Evolutionary conservation across 164 flowering plant species (phyloP).

Genomic region (Platanus orientalis): DNA sequence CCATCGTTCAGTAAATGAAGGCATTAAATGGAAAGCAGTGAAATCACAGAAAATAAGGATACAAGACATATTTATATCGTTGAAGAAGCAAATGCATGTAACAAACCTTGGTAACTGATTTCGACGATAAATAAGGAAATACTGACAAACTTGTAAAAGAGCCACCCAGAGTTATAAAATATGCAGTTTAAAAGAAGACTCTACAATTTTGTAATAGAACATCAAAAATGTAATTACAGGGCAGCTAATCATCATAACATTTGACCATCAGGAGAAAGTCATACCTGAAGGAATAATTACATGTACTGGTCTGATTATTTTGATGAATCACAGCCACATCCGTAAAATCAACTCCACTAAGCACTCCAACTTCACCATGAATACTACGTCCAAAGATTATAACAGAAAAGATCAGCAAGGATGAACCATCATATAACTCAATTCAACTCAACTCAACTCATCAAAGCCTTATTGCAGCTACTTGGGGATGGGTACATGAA

Average conservation of each 20-base stretch:
- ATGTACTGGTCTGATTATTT: slow-evolving; percentile 57
- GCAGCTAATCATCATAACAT: not conserved
- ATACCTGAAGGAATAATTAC: slow-evolving; percentile 84
- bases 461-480: too few relatives aligned
- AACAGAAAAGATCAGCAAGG: slow-evolving; percentile 6
- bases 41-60: too few relatives aligned
- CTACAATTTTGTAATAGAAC: not conserved
- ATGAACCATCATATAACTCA: not conserved
- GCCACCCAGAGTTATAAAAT: not conserved
- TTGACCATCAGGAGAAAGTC: not conserved
- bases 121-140: too few relatives aligned
- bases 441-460: too few relatives aligned
- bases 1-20: too few relatives aligned
- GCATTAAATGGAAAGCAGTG: too few relatives aligned
- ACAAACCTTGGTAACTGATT: not conserved
- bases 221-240: not conserved
- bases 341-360: slow-evolving; percentile 51
- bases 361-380: slow-evolving; percentile 51
- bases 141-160: not conserved
- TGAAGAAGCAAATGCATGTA: too few relatives aligned
- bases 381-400: slow-evolving; percentile 37
- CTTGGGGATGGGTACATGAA: too few relatives aligned
- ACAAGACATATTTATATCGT: too few relatives aligned
- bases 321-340: slow-evolving; percentile 47
- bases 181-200: not conserved